These are phyloP conservation scores for Leccinum ochraceum DNA, from an alignment of 768 basidiomycete genomes.

Conservation along the genomic window DNA sequence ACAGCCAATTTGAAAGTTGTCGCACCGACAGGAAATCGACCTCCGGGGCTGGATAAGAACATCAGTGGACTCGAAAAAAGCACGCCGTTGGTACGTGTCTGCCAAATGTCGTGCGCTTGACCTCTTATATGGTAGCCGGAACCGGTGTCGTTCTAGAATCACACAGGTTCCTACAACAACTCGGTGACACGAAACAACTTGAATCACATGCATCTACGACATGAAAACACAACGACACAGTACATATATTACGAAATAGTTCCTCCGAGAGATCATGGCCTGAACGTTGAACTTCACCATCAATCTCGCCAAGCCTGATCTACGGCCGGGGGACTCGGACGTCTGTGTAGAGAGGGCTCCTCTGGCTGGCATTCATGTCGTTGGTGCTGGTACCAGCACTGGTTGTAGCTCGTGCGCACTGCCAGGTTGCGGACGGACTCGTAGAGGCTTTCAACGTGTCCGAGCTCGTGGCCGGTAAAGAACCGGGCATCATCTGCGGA, in stretches of 20 bases:
- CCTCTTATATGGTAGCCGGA: neutral
- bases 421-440: neutral
- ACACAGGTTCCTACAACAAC: too few species aligned
- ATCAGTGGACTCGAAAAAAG: conserved; percentile 33
- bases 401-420: neutral
- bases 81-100: neutral
- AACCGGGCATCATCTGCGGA: conserved; percentile 31
- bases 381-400: neutral
- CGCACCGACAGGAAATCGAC: conserved; percentile 59
- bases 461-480: conserved; percentile 12
- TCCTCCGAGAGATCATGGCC: neutral
- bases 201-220: neutral
- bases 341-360: conserved; percentile 7
- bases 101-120: neutral
- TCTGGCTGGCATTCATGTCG: neutral
- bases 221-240: neutral
- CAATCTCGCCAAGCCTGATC: conserved; percentile 2
- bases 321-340: neutral
- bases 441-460: neutral
- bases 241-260: neutral
- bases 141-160: neutral
- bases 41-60: conserved; percentile 43
- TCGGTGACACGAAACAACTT: neutral
- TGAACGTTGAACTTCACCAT: neutral
- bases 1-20: conserved; percentile 56